phyloP scores from a whole-genome alignment of 345 rosid genomes.

The Citrus inodora region DNA sequence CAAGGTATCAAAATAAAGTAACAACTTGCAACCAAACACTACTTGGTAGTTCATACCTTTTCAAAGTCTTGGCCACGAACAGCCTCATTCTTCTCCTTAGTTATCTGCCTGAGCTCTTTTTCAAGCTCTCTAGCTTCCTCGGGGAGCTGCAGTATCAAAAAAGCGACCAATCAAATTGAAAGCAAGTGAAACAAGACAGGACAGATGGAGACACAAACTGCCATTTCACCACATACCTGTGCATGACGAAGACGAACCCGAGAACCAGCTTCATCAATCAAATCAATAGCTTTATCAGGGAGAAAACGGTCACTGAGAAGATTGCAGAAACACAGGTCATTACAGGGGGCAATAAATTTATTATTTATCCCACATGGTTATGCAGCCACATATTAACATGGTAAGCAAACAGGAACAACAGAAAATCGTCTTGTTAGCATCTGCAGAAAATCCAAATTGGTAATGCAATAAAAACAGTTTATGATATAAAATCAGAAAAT shows the following conservation, averaged over 20 bases:
- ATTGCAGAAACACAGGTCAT: neutral
- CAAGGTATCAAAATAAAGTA: neutral
- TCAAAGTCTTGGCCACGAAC: constrained; percentile 94
- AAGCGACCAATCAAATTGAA: constrained; percentile 16
- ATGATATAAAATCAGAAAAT: neutral
- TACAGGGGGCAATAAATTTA: neutral
- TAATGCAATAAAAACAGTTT: neutral
- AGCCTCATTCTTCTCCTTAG: constrained; percentile 95
- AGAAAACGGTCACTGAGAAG: constrained; percentile 85
- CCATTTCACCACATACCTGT: constrained; percentile 46
- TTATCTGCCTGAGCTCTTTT: constrained; percentile 87
- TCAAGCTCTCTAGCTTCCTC: constrained; percentile 99
- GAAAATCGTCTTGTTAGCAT: neutral
- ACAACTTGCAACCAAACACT: neutral
- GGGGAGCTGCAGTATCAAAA: constrained; percentile 57
- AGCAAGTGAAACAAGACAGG: neutral
- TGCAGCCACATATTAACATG: neutral
- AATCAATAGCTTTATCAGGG: constrained; percentile 97
- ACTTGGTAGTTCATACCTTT: constrained; percentile 47
- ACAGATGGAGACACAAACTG: neutral
- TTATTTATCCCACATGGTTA: neutral
- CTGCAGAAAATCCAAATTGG: neutral
- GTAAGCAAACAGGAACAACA: neutral
- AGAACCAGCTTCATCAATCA: constrained; percentile 99
- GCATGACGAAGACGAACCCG: constrained; percentile 96